Evolutionary conservation across 148 eudicot genomes (phyloP), one percentile per base, ranked within the genome.

Genomic region (Diospyros lotus): DNA sequence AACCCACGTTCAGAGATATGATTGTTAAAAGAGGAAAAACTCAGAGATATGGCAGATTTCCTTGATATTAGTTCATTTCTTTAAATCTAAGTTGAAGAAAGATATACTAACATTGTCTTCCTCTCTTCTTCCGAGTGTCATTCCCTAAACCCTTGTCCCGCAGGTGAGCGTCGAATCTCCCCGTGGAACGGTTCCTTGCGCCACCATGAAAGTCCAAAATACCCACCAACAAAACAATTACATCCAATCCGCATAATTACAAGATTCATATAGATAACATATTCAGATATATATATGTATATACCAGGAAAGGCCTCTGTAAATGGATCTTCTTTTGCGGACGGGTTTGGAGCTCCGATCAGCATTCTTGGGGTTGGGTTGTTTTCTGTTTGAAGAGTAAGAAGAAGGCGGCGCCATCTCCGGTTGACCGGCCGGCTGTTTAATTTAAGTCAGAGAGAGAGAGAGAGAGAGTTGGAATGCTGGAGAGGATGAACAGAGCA

Each of bases 61-160:
- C 64, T 66, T 78, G 71, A 78, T 70, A 70, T 72, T 67, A 14
- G 40, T 56, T 6, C 15, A 5, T 62, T 44, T 45, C 39, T 64
- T 40, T 40, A 74, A 69, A 58, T 51, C 67, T 12, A 28, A 66
- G 56, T 58, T 68, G 66, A 75, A 42, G 3, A 53, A 75, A 65
- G 65, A 62, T 38, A 62, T 38, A 62, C 4, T 74, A 44, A 95
- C 99, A 89, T 87, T 95, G 99, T 80, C 87, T 75, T 79, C 99
- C 98, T 83, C 80, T 92, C 81, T 93, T 96, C 84, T 88, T 96
- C 76, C 91, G 98, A 82, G 83, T 82, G 82, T 38, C 84, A 72
- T 93, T 96, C 91, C 91, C 89, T 40, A 91, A 82, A 78, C 87
- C 82, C 88, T 93, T 96, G 77, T 96, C 99, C 99, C 99, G 93